Evolutionary conservation across 2,329 filamentous ascomycete genomes (phyloP), one percentile per base, ranked within the genome.

Genomic region (Leptographium wingfieldii): DNA sequence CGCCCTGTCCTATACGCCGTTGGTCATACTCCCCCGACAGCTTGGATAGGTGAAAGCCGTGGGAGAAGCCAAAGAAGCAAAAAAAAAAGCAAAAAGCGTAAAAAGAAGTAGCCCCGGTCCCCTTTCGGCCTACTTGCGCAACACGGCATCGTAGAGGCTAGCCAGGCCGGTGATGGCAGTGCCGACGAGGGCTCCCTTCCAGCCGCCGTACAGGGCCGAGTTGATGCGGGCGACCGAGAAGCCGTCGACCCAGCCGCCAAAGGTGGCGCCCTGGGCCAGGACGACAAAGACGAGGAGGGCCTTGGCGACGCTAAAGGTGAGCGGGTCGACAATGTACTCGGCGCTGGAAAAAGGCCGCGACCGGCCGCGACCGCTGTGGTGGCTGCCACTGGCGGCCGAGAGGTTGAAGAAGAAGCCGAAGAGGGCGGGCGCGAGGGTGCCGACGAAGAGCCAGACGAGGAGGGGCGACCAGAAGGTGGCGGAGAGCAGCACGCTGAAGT

Each of bases 361-460:
- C 69, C 77, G 78, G 65, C 76, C 77, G 64, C 76, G 74, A 52
- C 70, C 67, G 67, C 69, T 62, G 66, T 69, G 55, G 64, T 60
- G 61, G 63, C 68, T 65, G 69, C 70, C 72, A 67, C 70, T 76
- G 67, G 76, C 80, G 56, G 77, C 75, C 48, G 85, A 89, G 68
- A 96, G 73, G 73, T 97, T 97, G 81, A 95, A 87, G 71, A 96
- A 95, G 76, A 94, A 97, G 31, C 88, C 90, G 51, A 84, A 77
- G 38, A 88, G 63, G 56, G 85, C 76, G 1, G 92, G 92, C 33
- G 92, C 65, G 52, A 88, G 68, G 59, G 89, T 72, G 69, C 83
- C 87, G 11, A 90, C 94, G 43, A 85, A 70, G 5, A 83, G 71
- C 91, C 92, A 97, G 25, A 91, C 78, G 9, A 85, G 77, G 59